Evolutionary conservation across 257 asterid genomes (phyloP), one percentile per base, ranked within the genome.

Genomic region (Anisodus tanguticus): DNA sequence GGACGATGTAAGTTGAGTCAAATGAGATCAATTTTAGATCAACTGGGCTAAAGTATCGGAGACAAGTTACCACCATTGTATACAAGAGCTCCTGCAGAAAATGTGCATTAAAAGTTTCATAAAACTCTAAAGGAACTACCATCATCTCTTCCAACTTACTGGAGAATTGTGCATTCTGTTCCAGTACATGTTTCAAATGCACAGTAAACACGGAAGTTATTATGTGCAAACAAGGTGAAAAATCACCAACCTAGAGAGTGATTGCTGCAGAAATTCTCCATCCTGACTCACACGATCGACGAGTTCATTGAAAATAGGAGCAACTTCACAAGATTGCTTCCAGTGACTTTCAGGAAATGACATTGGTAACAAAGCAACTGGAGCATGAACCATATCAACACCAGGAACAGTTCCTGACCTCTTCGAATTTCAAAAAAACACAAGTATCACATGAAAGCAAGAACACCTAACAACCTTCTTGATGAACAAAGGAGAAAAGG

Each of bases 281-380:
- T 93, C 97, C 93, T 91, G 89, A 88, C 98, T 95, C 88, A 93
- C 97, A 2, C 98, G 93, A 88, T 97, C 99, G 9, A 95, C 89
- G 7, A 97, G 97, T 81, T 95, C 98, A 85, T 95, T 97, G 88
- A 97, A 93, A 87, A 97, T 92, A 19, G 99, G 99, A 84, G 98
- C 98, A 71, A 95, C 91, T 91, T 95, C 98, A 88, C 97, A 91
- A 88, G 99, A 98, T 90, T 92, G 96, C 77, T 90, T 91, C 92
- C 91, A 97, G 4, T 88, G 88, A 85, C 83, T 90, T 86, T 95
- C 94, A 69, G 98, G 97, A 89, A 96, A 96, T 16, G 91, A 87
- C 89, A 83, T 89, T 9, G 98, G 99, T 83, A 96, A 84, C 85
- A 94, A 82, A 17, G 99, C 90, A 84, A 96, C 72, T 17, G 99